Evolutionary conservation across 2,329 filamentous ascomycete genomes (phyloP).

Genomic region (Aspergillus fischeri): DNA sequence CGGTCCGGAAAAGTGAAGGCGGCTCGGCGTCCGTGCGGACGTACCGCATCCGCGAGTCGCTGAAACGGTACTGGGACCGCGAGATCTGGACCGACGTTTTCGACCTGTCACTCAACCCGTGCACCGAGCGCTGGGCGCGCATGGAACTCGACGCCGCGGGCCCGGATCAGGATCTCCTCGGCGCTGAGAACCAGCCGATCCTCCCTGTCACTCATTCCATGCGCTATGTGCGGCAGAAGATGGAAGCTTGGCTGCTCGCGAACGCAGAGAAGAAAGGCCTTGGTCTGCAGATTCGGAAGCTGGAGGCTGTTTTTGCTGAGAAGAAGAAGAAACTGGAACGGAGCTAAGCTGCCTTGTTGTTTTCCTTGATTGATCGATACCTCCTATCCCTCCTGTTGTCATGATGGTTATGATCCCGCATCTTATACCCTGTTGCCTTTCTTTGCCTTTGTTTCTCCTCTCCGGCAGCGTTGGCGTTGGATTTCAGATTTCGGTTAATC

Average conservation of each 20-base stretch:
- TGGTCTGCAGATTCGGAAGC: conserved; percentile 52
- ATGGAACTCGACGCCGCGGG: conserved; percentile 47
- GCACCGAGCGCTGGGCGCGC: conserved; percentile 53
- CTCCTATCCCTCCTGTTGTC: not conserved
- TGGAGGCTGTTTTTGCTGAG: conserved; percentile 66
- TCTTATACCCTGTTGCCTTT: conserved; percentile 8
- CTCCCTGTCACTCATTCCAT: conserved; percentile 73
- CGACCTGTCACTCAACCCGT: conserved; percentile 78
- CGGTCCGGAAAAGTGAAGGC: conserved; percentile 18
- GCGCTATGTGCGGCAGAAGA: conserved; percentile 64
- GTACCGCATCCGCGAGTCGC: conserved; percentile 73
- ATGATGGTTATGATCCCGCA: not conserved
- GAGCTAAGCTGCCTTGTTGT: conserved; percentile 3
- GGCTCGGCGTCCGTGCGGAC: conserved; percentile 45
- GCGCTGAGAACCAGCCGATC: conserved; percentile 23
- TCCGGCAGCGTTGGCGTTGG: conserved; percentile 14
- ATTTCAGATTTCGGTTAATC: not conserved
- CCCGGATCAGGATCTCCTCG: conserved; percentile 1
- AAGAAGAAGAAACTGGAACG: conserved; percentile 38
- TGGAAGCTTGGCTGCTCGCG: conserved; percentile 77
- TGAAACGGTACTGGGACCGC: conserved; percentile 96
- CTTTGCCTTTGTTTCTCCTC: conserved; percentile 1
- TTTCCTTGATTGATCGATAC: not conserved
- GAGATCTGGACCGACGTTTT: conserved; percentile 85
- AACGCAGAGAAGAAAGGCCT: conserved; percentile 77